Base-by-base conservation (phyloP, 2,329 filamentous ascomycete species). In the Trichophyton simii region DNA sequence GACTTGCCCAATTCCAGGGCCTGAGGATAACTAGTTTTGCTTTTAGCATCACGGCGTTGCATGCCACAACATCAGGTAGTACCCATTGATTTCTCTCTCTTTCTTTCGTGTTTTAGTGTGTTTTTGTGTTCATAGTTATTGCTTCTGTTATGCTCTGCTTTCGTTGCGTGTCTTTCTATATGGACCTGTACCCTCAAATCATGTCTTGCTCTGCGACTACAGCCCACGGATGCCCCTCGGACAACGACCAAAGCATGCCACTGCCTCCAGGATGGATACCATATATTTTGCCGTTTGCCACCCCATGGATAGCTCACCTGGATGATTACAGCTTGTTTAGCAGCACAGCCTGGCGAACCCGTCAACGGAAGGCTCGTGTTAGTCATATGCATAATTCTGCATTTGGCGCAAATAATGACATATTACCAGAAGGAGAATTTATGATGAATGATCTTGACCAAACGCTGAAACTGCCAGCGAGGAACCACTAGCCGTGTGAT, bases 41-140 rank as follows among this genome's bases (percentile, higher is more conserved):
- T 67, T 67, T 63, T 67, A 67, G 66, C 64, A 67, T 44, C 65
- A 68, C 68, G 70, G 61, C 63, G 44, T 34, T 50, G 50, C 58
- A 34, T 60, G 41, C n/a, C 50, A 55, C 62, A 63, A 70, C 68
- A 71, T 70, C 72, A 77, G 75, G 75, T 77, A 77, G 75, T 70
- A 67, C 70, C 73, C 72, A 68, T 69, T 66, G 69, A 67, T 65
- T 68, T 72, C 71, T 68, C 66, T 65, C 68, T 69, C 11, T 36
- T 36, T 36, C 11, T 11, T 36, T 36, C 2, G 59, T 68, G 54
- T 48, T 62, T 65, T 60, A 65, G 65, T 50, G 18, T 50, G 28
- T 66, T 65, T 63, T 22, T 22, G 22, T 22, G 22, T 22, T 65
- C 64, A 65, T 64, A 65, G 20, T 41, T 9, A 20, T 54, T 66